phyloP scores from a whole-genome alignment of 305 asterid genomes.

The Fraxinus dipetala region DNA sequence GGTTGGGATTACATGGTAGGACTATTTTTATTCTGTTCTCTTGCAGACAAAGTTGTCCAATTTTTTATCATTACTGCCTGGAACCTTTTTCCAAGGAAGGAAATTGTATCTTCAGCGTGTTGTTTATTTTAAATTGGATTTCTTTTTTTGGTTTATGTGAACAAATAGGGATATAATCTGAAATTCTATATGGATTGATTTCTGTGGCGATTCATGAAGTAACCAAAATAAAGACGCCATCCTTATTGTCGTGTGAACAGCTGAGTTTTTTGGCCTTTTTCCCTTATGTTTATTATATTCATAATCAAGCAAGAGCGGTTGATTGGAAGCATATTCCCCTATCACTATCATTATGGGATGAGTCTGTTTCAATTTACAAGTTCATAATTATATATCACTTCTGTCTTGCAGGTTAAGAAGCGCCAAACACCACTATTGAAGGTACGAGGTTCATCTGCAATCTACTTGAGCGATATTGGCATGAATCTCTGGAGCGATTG shows the following conservation, averaged over 20 bases:
- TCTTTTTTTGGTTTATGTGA: background rate
- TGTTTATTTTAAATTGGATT: background rate
- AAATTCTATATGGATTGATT: background rate
- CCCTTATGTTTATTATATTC: background rate
- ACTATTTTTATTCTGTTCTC: background rate
- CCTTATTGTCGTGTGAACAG: background rate
- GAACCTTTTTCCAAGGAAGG: background rate
- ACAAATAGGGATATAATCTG: background rate
- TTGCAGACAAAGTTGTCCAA: background rate
- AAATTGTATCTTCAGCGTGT: background rate
- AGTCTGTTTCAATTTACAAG: background rate
- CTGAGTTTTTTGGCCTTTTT: background rate
- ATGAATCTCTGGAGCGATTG: background rate
- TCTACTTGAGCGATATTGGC: background rate
- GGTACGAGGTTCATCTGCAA: constrained; percentile 28
- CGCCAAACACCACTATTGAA: constrained; percentile 43
- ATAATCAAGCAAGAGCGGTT: background rate
- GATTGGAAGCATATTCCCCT: background rate
- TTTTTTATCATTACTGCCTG: background rate
- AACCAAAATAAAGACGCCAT: background rate
- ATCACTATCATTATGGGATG: background rate
- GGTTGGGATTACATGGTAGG: constrained; percentile 91
- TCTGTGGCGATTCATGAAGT: background rate
- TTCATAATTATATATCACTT: background rate
- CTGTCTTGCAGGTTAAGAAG: constrained; percentile 41